Conservation (phyloP, 768 basidiomycete genomes). For the Lentinula aciculospora region DNA sequence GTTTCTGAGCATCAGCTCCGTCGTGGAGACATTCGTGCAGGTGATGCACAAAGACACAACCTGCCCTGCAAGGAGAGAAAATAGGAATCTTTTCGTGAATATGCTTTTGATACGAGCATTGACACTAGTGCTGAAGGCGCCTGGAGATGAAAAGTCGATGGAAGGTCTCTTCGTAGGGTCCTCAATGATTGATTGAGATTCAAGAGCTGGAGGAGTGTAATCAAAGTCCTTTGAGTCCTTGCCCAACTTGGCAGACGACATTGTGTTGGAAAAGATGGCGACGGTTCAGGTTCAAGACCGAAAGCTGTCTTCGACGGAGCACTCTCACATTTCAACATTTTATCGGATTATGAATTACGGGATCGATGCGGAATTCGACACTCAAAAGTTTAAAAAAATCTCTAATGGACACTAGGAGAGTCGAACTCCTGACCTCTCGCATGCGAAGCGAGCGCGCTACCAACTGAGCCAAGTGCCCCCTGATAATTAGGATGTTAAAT, state of each 20-base stretch:
- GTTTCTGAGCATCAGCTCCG: conserved; percentile 62
- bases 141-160: conserved; percentile 59
- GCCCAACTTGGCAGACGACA: neutral
- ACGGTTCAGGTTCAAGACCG: neutral
- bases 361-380: neutral
- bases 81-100: conserved; percentile 71
- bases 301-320: too few relatives aligned
- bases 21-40: conserved; percentile 83
- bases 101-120: conserved; percentile 62
- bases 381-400: neutral
- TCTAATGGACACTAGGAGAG: conserved; percentile 6
- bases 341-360: neutral
- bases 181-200: conserved; percentile 1
- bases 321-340: too few relatives aligned
- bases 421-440: conserved; percentile 6
- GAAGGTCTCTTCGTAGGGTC: conserved; percentile 31
- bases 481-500: too few relatives aligned
- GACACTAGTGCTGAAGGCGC: conserved; percentile 48
- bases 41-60: conserved; percentile 85
- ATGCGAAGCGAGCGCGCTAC: conserved; percentile 8
- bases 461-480: conserved; percentile 4
- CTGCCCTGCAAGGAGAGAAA: conserved; percentile 73
- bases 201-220: conserved; percentile 1
- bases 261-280: neutral
- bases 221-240: neutral